These are phyloP conservation scores for Diaporthe sp. DNA, from an alignment of 2,329 filamentous ascomycete species.

Conservation along the genomic window DNA sequence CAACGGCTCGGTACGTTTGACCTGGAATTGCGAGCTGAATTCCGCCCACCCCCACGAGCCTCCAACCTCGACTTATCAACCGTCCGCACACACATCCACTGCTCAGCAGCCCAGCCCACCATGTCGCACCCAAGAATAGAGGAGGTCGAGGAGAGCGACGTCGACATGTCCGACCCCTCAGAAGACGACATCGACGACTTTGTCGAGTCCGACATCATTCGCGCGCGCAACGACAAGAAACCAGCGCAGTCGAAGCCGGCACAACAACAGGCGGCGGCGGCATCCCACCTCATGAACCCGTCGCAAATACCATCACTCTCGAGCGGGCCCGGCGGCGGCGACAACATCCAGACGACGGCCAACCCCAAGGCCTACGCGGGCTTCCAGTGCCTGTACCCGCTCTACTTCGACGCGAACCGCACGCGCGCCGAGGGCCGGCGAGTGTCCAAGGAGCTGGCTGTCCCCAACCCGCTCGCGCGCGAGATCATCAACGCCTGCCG, in stretches of 20 bases:
- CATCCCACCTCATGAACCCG: constrained; percentile 50
- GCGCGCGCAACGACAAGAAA: constrained; percentile 49
- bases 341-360: constrained; percentile 52
- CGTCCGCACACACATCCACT: background rate
- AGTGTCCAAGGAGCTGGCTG: constrained; percentile 78
- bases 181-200: constrained; percentile 84
- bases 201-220: constrained; percentile 68
- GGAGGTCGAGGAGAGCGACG: constrained; percentile 88
- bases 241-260: constrained; percentile 35
- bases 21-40: background rate
- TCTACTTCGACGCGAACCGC: constrained; percentile 90
- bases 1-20: background rate
- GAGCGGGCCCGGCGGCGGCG: constrained; percentile 49
- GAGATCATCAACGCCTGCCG: constrained; percentile 91
- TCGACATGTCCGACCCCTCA: constrained; percentile 82
- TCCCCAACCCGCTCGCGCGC: constrained; percentile 86
- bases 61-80: background rate
- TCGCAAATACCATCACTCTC: constrained; percentile 52
- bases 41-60: background rate
- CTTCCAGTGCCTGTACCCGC: constrained; percentile 91
- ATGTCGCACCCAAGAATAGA: constrained; percentile 94
- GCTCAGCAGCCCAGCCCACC: constrained; percentile 41
- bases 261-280: background rate
- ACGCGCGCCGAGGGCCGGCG: constrained; percentile 84
- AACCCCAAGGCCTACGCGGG: constrained; percentile 74